A percentile compares a stretch with the other conserved stretches of the same genome.
Conservation (phyloP, 2,329 filamentous ascomycete species). For the Fusarium setosum region DNA sequence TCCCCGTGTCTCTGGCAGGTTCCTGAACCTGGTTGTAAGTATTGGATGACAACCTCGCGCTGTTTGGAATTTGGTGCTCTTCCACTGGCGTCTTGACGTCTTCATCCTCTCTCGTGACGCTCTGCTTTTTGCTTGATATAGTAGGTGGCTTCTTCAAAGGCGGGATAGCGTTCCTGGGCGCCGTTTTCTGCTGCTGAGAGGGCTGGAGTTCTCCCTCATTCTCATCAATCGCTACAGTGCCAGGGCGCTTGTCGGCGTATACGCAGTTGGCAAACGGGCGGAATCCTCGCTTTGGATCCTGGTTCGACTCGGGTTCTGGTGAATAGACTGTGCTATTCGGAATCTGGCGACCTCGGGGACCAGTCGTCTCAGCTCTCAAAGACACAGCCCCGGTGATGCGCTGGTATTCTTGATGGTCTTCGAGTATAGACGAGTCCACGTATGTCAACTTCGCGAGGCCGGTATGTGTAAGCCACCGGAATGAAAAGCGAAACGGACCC, state of each 20-base stretch:
- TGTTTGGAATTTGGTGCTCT: not conserved
- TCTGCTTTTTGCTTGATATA: not conserved
- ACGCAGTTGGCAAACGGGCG: slow-evolving; percentile 24
- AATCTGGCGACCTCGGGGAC: slow-evolving; percentile 7
- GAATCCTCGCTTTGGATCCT: slow-evolving; percentile 8
- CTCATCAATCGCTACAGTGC: not conserved
- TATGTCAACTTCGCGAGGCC: slow-evolving; percentile 43
- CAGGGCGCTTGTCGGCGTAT: slow-evolving; percentile 29
- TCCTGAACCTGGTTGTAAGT: not conserved
- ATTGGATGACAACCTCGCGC: not conserved
- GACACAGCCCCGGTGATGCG: slow-evolving; percentile 31
- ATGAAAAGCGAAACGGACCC: slow-evolving; percentile 26
- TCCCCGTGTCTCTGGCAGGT: not conserved
- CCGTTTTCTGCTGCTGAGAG: not conserved
- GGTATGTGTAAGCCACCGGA: slow-evolving; percentile 43
- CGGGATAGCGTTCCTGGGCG: not conserved
- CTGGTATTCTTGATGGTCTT: slow-evolving; percentile 21
- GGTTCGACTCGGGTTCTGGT: not conserved
- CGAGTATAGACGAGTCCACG: slow-evolving; percentile 6
- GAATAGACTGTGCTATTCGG: slow-evolving; percentile 23
- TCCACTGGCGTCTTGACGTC: not conserved
- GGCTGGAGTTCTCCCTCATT: not conserved
- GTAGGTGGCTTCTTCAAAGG: not conserved
- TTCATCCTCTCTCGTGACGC: not conserved
- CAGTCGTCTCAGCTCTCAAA: slow-evolving; percentile 28